phyloP scores from a whole-genome alignment of 148 eudicot genomes.

The Rhododendron vialii region DNA sequence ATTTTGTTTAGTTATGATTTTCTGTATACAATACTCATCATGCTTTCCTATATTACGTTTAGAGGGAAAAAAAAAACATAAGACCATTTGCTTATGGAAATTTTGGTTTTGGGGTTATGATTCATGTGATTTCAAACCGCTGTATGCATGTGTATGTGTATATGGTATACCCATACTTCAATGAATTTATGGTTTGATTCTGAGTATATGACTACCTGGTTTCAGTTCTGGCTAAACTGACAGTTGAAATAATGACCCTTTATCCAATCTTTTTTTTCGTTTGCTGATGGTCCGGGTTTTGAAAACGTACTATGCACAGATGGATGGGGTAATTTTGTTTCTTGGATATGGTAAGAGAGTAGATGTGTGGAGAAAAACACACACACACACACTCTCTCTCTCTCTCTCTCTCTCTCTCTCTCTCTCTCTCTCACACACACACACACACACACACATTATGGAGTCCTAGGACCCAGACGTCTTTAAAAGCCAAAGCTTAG shows the following conservation, averaged over 20 bases:
- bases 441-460: background rate
- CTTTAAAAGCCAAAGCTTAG: background rate
- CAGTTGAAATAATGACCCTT: background rate
- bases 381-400: too few relatives aligned
- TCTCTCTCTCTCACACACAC: background rate
- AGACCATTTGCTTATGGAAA: background rate
- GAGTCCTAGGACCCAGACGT: background rate
- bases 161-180: background rate
- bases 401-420: too few relatives aligned
- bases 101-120: background rate
- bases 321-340: background rate
- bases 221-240: background rate
- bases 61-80: background rate
- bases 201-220: background rate
- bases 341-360: background rate
- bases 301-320: background rate
- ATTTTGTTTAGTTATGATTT: background rate
- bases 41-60: background rate
- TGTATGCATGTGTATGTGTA: background rate
- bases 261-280: background rate
- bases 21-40: background rate
- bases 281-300: background rate
- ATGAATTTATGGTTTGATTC: background rate
- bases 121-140: background rate
- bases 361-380: background rate